These are phyloP conservation scores for Chlamydomonas applanata DNA, from an alignment of 139 green algal genomes.

Conservation along the genomic window DNA sequence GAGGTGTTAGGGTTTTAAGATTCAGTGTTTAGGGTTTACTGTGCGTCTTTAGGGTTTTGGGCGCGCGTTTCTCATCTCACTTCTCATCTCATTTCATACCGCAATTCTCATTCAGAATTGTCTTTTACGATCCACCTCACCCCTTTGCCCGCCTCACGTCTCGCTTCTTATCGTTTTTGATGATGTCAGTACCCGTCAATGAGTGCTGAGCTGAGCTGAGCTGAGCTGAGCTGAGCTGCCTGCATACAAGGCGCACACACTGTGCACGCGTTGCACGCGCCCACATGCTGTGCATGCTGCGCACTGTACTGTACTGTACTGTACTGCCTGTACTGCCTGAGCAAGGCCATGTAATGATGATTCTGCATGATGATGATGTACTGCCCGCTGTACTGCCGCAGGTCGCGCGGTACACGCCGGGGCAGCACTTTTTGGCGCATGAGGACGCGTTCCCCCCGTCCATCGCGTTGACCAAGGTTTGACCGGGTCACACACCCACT, in stretches of 20 bases:
- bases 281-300: too few species aligned
- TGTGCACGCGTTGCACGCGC: too few species aligned
- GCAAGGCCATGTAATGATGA: not conserved
- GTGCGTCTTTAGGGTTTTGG: not conserved
- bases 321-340: not conserved
- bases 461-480: conserved; percentile 51
- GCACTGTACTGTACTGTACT: too few species aligned
- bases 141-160: not conserved
- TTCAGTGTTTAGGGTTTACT: not conserved
- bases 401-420: conserved; percentile 57
- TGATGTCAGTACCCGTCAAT: not conserved
- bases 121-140: too few species aligned
- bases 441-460: conserved; percentile 64
- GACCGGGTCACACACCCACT: too few species aligned
- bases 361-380: not conserved
- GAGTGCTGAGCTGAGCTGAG: not conserved
- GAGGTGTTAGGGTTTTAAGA: not conserved
- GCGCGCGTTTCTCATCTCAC: not conserved
- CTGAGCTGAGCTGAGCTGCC: too few species aligned
- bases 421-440: conserved; percentile 66
- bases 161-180: not conserved
- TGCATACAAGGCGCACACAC: too few species aligned
- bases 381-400: conserved; percentile 19
- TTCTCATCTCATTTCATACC: not conserved
- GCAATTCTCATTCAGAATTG: not conserved